phyloP scores from a whole-genome alignment of 305 asterid species.

The Petunia hybrid region DNA sequence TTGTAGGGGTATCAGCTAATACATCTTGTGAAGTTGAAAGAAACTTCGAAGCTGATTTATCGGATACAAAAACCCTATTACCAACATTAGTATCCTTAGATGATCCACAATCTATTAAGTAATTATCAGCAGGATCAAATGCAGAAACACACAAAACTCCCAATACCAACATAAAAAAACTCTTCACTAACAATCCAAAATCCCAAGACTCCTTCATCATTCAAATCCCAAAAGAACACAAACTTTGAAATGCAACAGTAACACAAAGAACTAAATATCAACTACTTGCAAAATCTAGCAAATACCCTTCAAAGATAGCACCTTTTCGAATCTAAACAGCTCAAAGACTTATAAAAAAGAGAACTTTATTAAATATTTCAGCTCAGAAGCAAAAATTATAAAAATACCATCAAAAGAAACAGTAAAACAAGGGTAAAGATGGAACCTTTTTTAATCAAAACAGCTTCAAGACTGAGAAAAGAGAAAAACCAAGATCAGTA shows the following conservation, averaged over 20 bases:
- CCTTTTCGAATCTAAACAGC: too few relatives aligned
- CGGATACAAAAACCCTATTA: slow-evolving; percentile 56
- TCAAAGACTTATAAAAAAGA: background rate
- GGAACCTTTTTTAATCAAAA: slow-evolving; percentile 47
- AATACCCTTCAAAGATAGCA: too few relatives aligned
- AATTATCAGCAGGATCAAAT: slow-evolving; percentile 67
- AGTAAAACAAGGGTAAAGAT: slow-evolving; percentile 33
- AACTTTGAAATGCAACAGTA: slow-evolving; percentile 29
- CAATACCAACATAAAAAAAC: slow-evolving; percentile 51
- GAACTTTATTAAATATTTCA: slow-evolving; percentile 11
- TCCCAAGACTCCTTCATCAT: slow-evolving; percentile 54
- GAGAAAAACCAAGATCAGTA: slow-evolving; percentile 37
- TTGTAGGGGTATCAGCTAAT: slow-evolving; percentile 57
- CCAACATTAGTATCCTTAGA: slow-evolving; percentile 54
- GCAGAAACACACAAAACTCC: slow-evolving; percentile 48
- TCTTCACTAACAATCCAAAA: slow-evolving; percentile 49
- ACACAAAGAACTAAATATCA: background rate
- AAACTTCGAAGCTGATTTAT: slow-evolving; percentile 61
- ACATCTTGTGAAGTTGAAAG: slow-evolving; percentile 64
- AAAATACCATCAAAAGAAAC: slow-evolving; percentile 42
- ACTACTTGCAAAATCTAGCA: too few relatives aligned
- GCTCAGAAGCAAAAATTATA: slow-evolving; percentile 22
- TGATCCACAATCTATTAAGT: slow-evolving; percentile 75
- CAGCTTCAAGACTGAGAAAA: slow-evolving; percentile 41
- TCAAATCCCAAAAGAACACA: slow-evolving; percentile 18